Conservation (phyloP, 2,329 filamentous ascomycete genomes). For the Neospermospora avenae region DNA sequence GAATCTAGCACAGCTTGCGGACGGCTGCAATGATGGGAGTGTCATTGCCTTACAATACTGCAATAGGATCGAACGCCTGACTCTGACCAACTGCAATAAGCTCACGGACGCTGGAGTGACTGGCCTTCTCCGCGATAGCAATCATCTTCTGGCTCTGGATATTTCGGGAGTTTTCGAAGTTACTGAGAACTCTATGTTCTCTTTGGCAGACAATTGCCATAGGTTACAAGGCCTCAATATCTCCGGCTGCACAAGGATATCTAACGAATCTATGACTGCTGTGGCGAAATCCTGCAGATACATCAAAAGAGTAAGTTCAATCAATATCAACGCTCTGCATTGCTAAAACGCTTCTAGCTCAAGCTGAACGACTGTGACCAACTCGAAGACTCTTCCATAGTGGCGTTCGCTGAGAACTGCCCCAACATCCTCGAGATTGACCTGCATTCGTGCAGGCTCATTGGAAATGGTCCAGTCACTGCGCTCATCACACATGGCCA, state of each 20-base stretch:
- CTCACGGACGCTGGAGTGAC: constrained; percentile 82
- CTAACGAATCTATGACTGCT: constrained; percentile 77
- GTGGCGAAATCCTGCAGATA: constrained; percentile 81
- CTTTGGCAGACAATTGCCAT: constrained; percentile 76
- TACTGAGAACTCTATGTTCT: constrained; percentile 74
- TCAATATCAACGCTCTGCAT: neutral
- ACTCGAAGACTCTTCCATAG: constrained; percentile 75
- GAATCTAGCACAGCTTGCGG: constrained; percentile 77
- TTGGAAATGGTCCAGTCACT: constrained; percentile 82
- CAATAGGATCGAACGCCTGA: constrained; percentile 88
- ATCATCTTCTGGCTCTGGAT: constrained; percentile 81
- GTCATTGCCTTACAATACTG: constrained; percentile 78
- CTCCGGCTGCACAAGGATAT: constrained; percentile 78
- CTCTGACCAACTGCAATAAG: constrained; percentile 82
- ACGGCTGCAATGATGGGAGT: constrained; percentile 81
- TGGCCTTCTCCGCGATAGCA: constrained; percentile 74
- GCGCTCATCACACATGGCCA: constrained; percentile 73
- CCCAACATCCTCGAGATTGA: constrained; percentile 96
- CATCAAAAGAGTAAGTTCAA: constrained; percentile 70
- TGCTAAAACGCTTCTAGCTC: constrained; percentile 50
- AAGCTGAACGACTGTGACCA: constrained; percentile 94
- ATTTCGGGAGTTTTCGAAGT: constrained; percentile 79
- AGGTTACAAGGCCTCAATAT: constrained; percentile 91
- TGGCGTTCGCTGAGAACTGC: constrained; percentile 84
- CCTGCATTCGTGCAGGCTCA: constrained; percentile 76